Conservation (phyloP, 2,329 filamentous ascomycete genomes). For the Grosmannia huntii region DNA sequence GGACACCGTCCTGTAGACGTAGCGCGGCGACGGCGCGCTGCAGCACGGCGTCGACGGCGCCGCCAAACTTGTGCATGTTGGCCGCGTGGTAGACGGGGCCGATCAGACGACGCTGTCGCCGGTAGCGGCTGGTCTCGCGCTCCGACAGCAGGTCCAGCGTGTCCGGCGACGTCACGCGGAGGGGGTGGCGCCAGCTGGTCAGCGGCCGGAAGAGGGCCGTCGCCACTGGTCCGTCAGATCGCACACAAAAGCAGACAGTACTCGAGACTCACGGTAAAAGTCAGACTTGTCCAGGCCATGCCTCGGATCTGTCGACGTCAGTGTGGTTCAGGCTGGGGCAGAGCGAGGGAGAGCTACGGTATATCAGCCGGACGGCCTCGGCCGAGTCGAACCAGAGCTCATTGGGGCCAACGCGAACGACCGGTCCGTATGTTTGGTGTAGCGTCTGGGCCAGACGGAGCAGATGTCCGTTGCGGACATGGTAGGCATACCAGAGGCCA, state of each 20-base stretch:
- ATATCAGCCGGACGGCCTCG: constrained; percentile 34
- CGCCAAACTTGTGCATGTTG: constrained; percentile 29
- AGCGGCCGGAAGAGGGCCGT: constrained; percentile 30
- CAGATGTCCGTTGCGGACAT: constrained; percentile 30
- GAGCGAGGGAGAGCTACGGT: constrained; percentile 21
- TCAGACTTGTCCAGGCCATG: constrained; percentile 38
- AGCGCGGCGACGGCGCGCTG: constrained; percentile 23
- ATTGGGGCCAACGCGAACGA: constrained; percentile 39
- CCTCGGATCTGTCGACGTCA: constrained; percentile 23
- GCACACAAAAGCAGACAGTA: too few species aligned
- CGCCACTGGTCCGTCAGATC: constrained; percentile 23
- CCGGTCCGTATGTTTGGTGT: constrained; percentile 33
- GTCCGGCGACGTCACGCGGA: constrained; percentile 23
- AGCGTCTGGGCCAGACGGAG: constrained; percentile 27
- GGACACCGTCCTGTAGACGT: constrained; percentile 21
- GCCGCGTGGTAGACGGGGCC: constrained; percentile 33
- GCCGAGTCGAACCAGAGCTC: constrained; percentile 39
- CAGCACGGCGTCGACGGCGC: constrained; percentile 28
- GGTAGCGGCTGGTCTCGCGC: constrained; percentile 31
- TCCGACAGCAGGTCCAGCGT: constrained; percentile 39
- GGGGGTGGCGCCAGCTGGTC: constrained; percentile 24
- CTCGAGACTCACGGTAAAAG: constrained; percentile 39
- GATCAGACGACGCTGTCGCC: constrained; percentile 34
- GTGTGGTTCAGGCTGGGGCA: background rate
- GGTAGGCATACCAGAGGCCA: constrained; percentile 33